Conservation (phyloP, 805 yeast genomes). For the Priceomyces medius region DNA sequence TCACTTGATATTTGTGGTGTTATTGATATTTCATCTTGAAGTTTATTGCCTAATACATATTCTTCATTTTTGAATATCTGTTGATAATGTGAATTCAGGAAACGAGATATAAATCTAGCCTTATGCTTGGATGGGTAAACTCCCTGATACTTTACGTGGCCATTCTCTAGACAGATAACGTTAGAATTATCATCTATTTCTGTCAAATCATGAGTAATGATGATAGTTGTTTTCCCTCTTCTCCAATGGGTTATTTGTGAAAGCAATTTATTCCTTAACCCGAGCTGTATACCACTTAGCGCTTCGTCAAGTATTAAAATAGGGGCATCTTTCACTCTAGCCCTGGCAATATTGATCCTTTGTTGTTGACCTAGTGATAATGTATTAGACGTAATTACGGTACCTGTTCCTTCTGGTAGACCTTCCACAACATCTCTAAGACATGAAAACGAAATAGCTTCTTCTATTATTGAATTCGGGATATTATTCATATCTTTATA, state of each 20-base stretch:
- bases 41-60: neutral
- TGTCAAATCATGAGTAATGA: conserved; percentile 74
- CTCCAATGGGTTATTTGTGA: conserved; percentile 59
- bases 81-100: neutral
- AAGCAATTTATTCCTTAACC: conserved; percentile 46
- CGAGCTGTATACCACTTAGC: conserved; percentile 72
- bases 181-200: conserved; percentile 58
- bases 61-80: neutral
- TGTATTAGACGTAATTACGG: conserved; percentile 43
- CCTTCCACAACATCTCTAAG: conserved; percentile 48
- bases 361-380: conserved; percentile 94
- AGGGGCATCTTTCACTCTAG: conserved; percentile 68
- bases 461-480: conserved; percentile 22
- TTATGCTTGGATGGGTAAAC: neutral
- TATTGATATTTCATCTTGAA: no score
- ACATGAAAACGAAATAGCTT: conserved; percentile 54
- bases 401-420: conserved; percentile 56
- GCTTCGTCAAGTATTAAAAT: conserved; percentile 84
- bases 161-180: conserved; percentile 60
- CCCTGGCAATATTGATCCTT: conserved; percentile 81
- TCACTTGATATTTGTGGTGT: neutral
- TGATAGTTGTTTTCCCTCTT: conserved; percentile 66
- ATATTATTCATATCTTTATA: conserved; percentile 14
- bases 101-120: conserved; percentile 2
- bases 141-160: conserved; percentile 39